phyloP scores from a whole-genome alignment of 495 filamentous ascomycete species.

The Aspergillus panamensis region DNA sequence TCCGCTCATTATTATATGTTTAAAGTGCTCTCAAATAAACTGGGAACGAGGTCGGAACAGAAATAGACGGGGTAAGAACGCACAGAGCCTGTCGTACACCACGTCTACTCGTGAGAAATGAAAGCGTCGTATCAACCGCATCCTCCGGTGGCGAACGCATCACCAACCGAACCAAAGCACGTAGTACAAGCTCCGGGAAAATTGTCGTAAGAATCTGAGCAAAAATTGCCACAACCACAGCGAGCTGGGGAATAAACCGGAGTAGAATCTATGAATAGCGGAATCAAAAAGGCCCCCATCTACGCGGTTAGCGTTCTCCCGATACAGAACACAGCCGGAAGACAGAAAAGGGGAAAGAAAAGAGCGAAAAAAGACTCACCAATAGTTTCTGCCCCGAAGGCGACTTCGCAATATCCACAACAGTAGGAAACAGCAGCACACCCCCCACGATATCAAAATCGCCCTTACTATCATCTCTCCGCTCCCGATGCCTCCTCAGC shows the following conservation, averaged over 20 bases:
- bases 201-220: constrained; percentile 46
- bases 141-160: constrained; percentile 52
- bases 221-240: constrained; percentile 49
- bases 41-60: neutral
- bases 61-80: constrained; percentile 21
- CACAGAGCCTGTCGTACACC: constrained; percentile 71
- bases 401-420: constrained; percentile 68
- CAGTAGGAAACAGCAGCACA: constrained; percentile 73
- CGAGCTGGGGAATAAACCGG: constrained; percentile 51
- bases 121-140: constrained; percentile 56
- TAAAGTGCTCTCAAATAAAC: neutral
- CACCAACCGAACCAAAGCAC: constrained; percentile 41
- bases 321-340: too few relatives aligned
- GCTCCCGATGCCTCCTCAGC: constrained; percentile 49
- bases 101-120: constrained; percentile 58
- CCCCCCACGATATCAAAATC: constrained; percentile 54
- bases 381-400: constrained; percentile 57
- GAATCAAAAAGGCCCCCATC: neutral
- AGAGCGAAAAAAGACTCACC: constrained; percentile 28
- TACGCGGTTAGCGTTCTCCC: neutral
- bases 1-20: neutral
- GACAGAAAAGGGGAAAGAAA: neutral
- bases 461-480: neutral
- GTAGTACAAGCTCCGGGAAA: constrained; percentile 42
- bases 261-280: constrained; percentile 34